phyloP scores from a whole-genome alignment of 2,329 filamentous ascomycete genomes.

The Capronia epimyces region DNA sequence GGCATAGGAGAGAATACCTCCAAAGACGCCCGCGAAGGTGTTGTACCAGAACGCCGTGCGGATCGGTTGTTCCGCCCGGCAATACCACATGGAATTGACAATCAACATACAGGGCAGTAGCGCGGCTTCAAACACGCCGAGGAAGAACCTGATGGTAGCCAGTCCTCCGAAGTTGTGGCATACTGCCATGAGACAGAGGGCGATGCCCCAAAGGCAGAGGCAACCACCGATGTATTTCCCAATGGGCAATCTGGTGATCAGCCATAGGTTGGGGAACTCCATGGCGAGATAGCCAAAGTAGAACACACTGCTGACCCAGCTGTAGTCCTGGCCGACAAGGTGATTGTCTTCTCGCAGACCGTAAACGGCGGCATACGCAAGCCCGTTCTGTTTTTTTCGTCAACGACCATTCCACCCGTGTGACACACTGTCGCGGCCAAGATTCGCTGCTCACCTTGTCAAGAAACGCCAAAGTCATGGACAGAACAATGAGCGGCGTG shows the following conservation, averaged over 20 bases:
- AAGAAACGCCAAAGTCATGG: too few relatives aligned
- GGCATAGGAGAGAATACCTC: too few relatives aligned
- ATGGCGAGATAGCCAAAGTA: conserved; percentile 49
- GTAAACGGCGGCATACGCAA: conserved; percentile 50
- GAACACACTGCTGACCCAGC: conserved; percentile 48
- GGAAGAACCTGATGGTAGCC: conserved; percentile 45
- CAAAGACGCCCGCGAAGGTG: too few relatives aligned
- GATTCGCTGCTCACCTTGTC: too few relatives aligned
- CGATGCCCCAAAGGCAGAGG: conserved; percentile 51
- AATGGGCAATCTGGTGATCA: conserved; percentile 47
- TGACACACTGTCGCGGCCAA: too few relatives aligned
- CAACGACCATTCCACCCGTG: too few relatives aligned
- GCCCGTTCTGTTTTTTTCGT: too few relatives aligned
- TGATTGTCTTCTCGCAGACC: conserved; percentile 49
- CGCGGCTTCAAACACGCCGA: conserved; percentile 53
- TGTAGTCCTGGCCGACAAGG: conserved; percentile 48
- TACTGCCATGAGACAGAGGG: conserved; percentile 43
- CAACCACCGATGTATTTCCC: conserved; percentile 54
- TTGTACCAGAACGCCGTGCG: too few relatives aligned
- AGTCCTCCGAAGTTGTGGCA: conserved; percentile 48
- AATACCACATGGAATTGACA: conserved; percentile 53
- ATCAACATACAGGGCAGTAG: conserved; percentile 52
- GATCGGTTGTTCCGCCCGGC: conserved; percentile 35
- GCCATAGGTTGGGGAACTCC: conserved; percentile 36
- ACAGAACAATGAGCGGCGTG: too few relatives aligned